Evolutionary conservation across 345 rosid genomes (phyloP).

Genomic region (Eucalyptus decipiens): DNA sequence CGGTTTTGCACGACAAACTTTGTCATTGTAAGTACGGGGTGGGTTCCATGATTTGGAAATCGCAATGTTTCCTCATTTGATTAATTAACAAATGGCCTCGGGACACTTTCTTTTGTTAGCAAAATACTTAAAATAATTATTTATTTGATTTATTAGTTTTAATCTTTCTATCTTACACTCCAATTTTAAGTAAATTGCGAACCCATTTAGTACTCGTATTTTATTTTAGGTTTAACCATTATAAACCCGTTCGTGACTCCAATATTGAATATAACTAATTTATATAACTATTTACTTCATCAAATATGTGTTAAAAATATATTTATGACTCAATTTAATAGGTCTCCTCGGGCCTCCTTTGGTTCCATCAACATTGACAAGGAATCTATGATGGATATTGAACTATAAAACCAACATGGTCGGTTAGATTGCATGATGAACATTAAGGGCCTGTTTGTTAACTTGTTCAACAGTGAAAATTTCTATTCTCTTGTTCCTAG

Average conservation of each 20-base stretch:
- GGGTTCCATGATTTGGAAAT: background rate
- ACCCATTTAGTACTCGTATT: too few species aligned
- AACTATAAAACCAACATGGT: background rate
- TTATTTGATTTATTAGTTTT: background rate
- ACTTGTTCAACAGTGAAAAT: too few species aligned
- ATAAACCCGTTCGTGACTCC: too few species aligned
- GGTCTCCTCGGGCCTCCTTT: too few species aligned
- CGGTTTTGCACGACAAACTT: too few species aligned
- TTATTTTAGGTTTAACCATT: too few species aligned
- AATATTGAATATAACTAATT: too few species aligned
- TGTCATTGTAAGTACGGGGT: too few species aligned
- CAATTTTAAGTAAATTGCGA: background rate
- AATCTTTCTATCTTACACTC: background rate
- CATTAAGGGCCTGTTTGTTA: background rate
- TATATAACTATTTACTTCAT: too few species aligned
- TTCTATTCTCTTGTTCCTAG: rapidly evolving
- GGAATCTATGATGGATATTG: background rate
- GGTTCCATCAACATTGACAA: background rate
- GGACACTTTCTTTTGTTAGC: background rate
- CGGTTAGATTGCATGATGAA: background rate
- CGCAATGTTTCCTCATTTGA: background rate
- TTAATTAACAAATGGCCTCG: background rate
- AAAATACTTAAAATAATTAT: background rate
- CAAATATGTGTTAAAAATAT: too few species aligned
- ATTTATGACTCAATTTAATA: too few species aligned